A percentile compares a stretch with the other conserved stretches of the same genome.
These are phyloP conservation scores for Podila minutissima DNA, from an alignment of 192 early-diverging fungal species.

Conservation along the genomic window DNA sequence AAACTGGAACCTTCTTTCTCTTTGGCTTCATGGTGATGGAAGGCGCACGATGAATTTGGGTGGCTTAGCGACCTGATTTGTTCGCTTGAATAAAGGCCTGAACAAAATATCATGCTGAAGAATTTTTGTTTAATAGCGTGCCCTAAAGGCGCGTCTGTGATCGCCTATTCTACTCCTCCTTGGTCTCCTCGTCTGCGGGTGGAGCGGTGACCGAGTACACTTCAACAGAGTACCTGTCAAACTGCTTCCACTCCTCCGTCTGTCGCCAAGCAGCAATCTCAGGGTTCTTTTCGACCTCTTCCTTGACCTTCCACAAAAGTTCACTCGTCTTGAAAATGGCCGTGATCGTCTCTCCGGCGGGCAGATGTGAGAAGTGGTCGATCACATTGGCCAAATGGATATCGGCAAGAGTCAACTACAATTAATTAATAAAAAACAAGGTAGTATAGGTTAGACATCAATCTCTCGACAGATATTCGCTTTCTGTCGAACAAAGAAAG, in stretches of 20 bases:
- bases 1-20: not conserved
- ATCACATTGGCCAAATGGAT: conserved; percentile 30
- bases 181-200: not conserved
- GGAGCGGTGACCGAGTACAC: conserved; percentile 1
- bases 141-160: not conserved
- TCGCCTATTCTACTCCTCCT: not conserved
- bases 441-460: not conserved
- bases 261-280: conserved; percentile 28
- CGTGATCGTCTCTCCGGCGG: not conserved
- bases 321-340: conserved; percentile 15
- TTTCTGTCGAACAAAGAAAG: too few species aligned
- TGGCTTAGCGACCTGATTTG: too few species aligned
- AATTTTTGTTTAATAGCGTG: too few species aligned
- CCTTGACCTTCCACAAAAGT: conserved; percentile 21
- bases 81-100: too few species aligned
- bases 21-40: not conserved
- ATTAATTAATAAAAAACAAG: not conserved
- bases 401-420: conserved; percentile 24
- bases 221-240: conserved; percentile 1
- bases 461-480: not conserved
- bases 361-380: conserved; percentile 30
- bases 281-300: conserved; percentile 16
- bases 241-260: conserved; percentile 12
- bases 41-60: not conserved
- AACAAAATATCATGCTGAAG: too few species aligned